Base-by-base conservation (phyloP, 768 basidiomycete genomes). In the Boletus reticulatus region DNA sequence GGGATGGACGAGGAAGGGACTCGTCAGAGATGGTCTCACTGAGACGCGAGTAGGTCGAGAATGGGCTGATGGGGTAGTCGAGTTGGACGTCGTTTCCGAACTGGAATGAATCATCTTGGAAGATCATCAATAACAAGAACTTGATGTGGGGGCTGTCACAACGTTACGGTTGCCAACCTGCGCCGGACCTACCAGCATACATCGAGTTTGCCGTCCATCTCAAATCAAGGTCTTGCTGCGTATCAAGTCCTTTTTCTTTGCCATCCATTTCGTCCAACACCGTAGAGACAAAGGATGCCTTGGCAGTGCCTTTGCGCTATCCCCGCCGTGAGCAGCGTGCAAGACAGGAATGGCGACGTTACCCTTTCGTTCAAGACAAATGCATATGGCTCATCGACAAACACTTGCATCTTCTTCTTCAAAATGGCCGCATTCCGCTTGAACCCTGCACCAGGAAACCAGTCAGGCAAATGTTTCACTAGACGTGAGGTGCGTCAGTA, bases 171-270 rank as follows among this genome's bases (percentile, higher is more conserved):
- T n/a, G n/a, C n/a, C n/a, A n/a, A n/a, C n/a, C n/a, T 19, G 42
- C 12, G 51, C 4, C 55, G 36, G 39, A 64, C 73, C 60, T 66
- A 68, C 74, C 74, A 7, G 78, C 73, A 65, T 87, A 90, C 85
- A 91, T 89, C 31, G 88, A 89, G 67, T 90, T 89, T n/a, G 89
- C 89, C 1, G 86, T 83, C 87, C 88, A 88, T 55, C 87, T 85
- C 44, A 90, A 74, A 60, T 91, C 88, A 57, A 83, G 84, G 62
- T 88, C 85, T 43, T 78, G 80, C 51, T 70, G 66, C 14, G 43
- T 19, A 47, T 69, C 69, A 1, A 57, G 48, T 29, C 13, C 34
- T 37, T 39, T 53, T 19, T 50, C 32, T 38, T 58, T 59, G 38
- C 3, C 22, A 4, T 45, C 16, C 24, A 56, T 50, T 4, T 32